Percentiles rank a stretch among this genome's conserved stretches.
phyloP scores from a whole-genome alignment of 495 filamentous ascomycete species.

The Letharia lupina region DNA sequence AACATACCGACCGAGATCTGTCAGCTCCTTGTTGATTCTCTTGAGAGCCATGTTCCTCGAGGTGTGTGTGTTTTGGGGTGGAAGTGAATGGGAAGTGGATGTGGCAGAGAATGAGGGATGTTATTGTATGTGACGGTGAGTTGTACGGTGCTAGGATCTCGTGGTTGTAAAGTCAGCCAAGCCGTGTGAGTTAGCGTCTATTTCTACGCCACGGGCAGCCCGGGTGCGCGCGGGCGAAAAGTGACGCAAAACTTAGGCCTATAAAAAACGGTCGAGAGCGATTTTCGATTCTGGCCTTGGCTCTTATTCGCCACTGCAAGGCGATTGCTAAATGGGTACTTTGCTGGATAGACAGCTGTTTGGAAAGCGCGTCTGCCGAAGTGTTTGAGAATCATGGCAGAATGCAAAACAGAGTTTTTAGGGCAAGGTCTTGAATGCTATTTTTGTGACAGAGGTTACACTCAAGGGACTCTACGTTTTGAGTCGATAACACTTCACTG shows the following conservation, averaged over 20 bases:
- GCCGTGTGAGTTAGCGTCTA: slow-evolving; percentile 1
- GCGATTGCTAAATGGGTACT: no score
- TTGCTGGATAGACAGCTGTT: no score
- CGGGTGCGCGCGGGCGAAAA: background rate
- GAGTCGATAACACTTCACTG: background rate
- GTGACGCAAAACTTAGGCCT: background rate
- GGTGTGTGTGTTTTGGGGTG: background rate
- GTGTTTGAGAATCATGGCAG: no score
- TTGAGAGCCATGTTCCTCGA: slow-evolving; percentile 83
- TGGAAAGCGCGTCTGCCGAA: no score
- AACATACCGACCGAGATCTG: slow-evolving; percentile 94
- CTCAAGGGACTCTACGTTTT: background rate
- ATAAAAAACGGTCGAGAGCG: no score
- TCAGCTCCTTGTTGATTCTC: slow-evolving; percentile 99
- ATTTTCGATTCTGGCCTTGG: no score
- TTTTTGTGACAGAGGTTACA: background rate
- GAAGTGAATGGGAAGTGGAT: background rate
- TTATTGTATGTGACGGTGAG: background rate
- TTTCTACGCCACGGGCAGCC: background rate
- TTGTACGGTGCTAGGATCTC: background rate
- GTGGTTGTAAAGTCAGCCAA: background rate
- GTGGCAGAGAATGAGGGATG: background rate
- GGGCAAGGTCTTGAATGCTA: background rate
- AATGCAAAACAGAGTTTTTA: background rate
- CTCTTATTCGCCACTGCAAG: no score